Percentiles rank a stretch among this genome's conserved stretches.
phyloP scores from a whole-genome alignment of 352 stramenopile species.

The Phytophthora citricola region DNA sequence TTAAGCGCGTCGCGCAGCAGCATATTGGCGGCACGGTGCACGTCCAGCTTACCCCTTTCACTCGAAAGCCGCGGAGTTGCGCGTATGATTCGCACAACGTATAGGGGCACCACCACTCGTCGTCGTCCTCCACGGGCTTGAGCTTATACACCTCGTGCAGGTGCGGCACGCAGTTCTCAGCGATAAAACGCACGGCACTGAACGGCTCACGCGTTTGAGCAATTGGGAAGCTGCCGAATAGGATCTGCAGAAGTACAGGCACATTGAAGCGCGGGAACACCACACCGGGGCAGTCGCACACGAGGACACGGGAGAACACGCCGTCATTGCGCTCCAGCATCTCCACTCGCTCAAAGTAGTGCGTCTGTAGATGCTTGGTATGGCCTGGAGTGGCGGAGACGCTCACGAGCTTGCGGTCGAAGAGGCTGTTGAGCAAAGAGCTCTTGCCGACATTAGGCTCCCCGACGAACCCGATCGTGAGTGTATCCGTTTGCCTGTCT shows the following conservation, averaged over 20 bases:
- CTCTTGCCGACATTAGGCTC: conserved; percentile 97
- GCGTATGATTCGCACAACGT: conserved; percentile 81
- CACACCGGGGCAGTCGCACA: conserved; percentile 84
- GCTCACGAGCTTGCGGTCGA: conserved; percentile 80
- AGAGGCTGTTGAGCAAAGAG: conserved; percentile 93
- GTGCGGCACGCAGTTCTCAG: conserved; percentile 78
- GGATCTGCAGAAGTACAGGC: conserved; percentile 72
- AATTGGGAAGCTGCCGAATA: conserved; percentile 87
- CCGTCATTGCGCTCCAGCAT: conserved; percentile 46
- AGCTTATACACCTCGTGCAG: conserved; percentile 87
- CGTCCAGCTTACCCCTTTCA: conserved; percentile 81
- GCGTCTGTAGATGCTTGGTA: conserved; percentile 86
- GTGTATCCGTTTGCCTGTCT: conserved; percentile 92
- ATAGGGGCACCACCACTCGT: conserved; percentile 79
- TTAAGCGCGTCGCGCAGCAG: conserved; percentile 81
- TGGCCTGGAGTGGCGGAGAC: conserved; percentile 80
- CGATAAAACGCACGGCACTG: conserved; percentile 85
- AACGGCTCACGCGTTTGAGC: conserved; percentile 88
- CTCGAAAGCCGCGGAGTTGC: conserved; percentile 71
- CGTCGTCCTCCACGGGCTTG: conserved; percentile 71
- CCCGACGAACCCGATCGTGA: conserved; percentile 96
- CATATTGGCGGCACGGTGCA: conserved; percentile 76
- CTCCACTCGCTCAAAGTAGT: conserved; percentile 71
- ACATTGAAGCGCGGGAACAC: conserved; percentile 83
- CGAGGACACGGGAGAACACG: conserved; percentile 49